Conservation (phyloP, 2,329 filamentous ascomycete species). For the Aspergillus candidus region DNA sequence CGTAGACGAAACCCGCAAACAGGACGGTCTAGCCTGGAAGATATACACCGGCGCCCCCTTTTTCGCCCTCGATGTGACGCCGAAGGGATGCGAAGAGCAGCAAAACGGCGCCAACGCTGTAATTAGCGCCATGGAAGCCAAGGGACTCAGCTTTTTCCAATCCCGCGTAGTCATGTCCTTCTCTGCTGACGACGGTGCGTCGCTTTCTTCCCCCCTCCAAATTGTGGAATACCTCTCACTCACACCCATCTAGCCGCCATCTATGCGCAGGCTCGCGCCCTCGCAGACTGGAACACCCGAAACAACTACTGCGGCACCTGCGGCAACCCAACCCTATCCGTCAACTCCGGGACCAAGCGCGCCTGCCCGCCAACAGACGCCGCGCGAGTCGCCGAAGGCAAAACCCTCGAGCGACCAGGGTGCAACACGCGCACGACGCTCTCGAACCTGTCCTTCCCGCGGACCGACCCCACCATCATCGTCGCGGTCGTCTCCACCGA, state of each 20-base stretch:
- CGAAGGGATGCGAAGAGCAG: conserved; percentile 57
- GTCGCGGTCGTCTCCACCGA: conserved; percentile 83
- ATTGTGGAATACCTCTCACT: neutral
- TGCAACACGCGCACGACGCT: conserved; percentile 79
- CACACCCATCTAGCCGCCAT: conserved; percentile 62
- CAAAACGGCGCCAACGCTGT: conserved; percentile 52
- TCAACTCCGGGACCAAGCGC: conserved; percentile 42
- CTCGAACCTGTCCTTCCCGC: conserved; percentile 86
- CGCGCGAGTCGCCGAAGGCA: conserved; percentile 25
- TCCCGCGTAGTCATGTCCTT: conserved; percentile 60
- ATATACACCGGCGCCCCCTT: conserved; percentile 72
- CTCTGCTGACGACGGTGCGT: conserved; percentile 55
- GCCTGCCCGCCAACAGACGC: conserved; percentile 40
- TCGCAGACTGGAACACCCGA: conserved; percentile 89
- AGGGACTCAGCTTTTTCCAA: conserved; percentile 60
- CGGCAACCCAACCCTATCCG: conserved; percentile 66
- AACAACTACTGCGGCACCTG: conserved; percentile 91
- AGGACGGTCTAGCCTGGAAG: conserved; percentile 40
- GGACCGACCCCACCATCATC: conserved; percentile 92
- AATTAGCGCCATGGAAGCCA: conserved; percentile 53
- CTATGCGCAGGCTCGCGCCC: conserved; percentile 79
- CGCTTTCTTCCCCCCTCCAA: neutral
- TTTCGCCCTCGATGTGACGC: conserved; percentile 86
- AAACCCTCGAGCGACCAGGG: conserved; percentile 48
- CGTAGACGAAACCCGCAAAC: conserved; percentile 59